Conservation (phyloP, 2,329 filamentous ascomycete genomes). For the Paraconiothyrium brasiliense region DNA sequence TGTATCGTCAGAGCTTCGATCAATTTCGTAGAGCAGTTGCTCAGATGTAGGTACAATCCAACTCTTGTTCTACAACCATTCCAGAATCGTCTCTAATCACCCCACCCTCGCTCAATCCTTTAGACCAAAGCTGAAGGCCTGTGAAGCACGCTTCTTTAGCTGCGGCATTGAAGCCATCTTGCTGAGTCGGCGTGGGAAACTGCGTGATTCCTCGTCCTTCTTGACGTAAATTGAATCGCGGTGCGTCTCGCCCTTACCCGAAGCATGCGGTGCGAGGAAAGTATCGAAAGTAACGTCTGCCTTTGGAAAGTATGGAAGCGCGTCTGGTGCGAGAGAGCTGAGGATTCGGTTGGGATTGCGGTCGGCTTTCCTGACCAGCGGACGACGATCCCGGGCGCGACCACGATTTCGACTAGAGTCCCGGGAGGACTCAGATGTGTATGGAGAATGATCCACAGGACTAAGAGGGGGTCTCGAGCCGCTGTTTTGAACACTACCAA, state of each 20-base stretch:
- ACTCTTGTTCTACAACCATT: too few relatives aligned
- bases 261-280: slow-evolving; percentile 36
- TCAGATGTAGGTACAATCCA: too few relatives aligned
- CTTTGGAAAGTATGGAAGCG: slow-evolving; percentile 17
- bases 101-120: not conserved
- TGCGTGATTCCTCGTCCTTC: slow-evolving; percentile 9
- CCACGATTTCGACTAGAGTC: slow-evolving; percentile 21
- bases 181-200: not conserved
- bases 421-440: not conserved
- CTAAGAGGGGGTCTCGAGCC: slow-evolving; percentile 21
- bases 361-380: slow-evolving; percentile 21
- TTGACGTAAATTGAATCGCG: slow-evolving; percentile 22
- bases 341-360: slow-evolving; percentile 13
- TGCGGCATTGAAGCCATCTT: slow-evolving; percentile 5
- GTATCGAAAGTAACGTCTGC: slow-evolving; percentile 35
- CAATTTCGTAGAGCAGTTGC: too few relatives aligned
- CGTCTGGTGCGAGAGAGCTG: slow-evolving; percentile 25
- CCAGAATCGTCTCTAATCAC: too few relatives aligned
- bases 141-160: slow-evolving; percentile 12
- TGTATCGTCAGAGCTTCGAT: too few relatives aligned
- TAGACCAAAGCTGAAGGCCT: not conserved
- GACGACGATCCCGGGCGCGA: slow-evolving; percentile 13
- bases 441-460: not conserved
- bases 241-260: slow-evolving; percentile 39
- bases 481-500: slow-evolving; percentile 19